Conservation (phyloP, 2,329 filamentous ascomycete species). For the Colletotrichum magnum region DNA sequence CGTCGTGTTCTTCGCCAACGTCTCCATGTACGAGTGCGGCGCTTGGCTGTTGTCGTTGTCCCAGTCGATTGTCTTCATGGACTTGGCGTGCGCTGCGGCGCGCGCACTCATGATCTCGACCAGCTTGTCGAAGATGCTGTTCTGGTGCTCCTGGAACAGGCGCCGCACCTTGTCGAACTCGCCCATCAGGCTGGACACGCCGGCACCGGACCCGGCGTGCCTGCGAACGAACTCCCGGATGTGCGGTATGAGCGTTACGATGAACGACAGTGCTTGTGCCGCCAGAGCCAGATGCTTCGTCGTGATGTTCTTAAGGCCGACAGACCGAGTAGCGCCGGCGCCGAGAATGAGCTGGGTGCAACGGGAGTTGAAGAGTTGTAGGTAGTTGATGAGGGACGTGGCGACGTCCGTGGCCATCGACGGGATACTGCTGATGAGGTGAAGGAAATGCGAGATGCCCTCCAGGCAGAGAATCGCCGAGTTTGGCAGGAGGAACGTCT, state of each 20-base stretch:
- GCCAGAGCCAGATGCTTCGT: constrained; percentile 95
- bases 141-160: constrained; percentile 89
- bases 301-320: constrained; percentile 94
- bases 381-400: constrained; percentile 83
- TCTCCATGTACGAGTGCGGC: constrained; percentile 84
- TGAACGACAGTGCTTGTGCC: constrained; percentile 89
- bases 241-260: constrained; percentile 89
- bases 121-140: constrained; percentile 91
- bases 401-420: constrained; percentile 91
- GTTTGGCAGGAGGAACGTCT: constrained; percentile 87
- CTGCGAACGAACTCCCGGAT: constrained; percentile 92
- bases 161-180: constrained; percentile 92
- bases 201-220: constrained; percentile 70
- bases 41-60: constrained; percentile 64
- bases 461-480: constrained; percentile 86
- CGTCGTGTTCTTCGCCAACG: constrained; percentile 85
- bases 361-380: constrained; percentile 95
- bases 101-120: constrained; percentile 92
- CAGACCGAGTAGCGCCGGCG: constrained; percentile 89
- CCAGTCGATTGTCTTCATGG: constrained; percentile 83
- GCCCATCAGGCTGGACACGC: constrained; percentile 73
- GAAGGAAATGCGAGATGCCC: constrained; percentile 86
- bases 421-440: constrained; percentile 86
- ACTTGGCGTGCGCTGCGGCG: constrained; percentile 79
- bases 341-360: constrained; percentile 97